Percentiles rank a stretch among this genome's conserved stretches.
Evolutionary conservation across 257 asterid species (phyloP).

Genomic region (Craterostigma plantagineum): DNA sequence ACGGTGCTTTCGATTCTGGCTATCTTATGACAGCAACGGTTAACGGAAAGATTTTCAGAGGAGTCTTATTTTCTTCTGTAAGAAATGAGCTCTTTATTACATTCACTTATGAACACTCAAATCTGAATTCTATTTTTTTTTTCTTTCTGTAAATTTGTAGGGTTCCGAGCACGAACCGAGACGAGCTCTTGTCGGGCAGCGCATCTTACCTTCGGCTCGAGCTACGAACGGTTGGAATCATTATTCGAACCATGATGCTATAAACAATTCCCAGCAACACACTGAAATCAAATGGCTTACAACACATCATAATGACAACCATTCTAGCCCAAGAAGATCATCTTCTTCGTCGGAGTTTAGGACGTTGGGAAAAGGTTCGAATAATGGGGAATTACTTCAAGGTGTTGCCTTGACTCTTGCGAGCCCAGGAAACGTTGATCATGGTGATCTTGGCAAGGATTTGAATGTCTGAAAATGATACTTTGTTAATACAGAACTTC

Average conservation of each 20-base stretch:
- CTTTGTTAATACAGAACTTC: too few relatives aligned
- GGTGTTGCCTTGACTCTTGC: constrained; percentile 71
- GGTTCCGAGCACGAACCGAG: too few relatives aligned
- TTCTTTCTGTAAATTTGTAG: too few relatives aligned
- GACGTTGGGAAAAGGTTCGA: too few relatives aligned
- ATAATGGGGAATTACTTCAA: constrained; percentile 45
- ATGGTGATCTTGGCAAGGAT: constrained; percentile 6
- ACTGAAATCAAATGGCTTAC: constrained; percentile 10
- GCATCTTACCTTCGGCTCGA: too few relatives aligned
- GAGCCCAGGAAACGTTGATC: constrained; percentile 55
- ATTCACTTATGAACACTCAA: too few relatives aligned
- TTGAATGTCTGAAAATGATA: too few relatives aligned
- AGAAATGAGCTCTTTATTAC: constrained; percentile 15
- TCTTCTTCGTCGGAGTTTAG: too few relatives aligned
- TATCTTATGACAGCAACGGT: constrained; percentile 83
- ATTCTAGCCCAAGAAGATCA: constrained; percentile 20
- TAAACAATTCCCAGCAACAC: constrained; percentile 23
- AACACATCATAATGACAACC: constrained; percentile 13
- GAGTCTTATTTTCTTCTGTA: constrained; percentile 80
- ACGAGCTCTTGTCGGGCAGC: too few relatives aligned
- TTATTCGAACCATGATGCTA: constrained; percentile 1
- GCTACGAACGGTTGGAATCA: too few relatives aligned
- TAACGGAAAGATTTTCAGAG: constrained; percentile 65
- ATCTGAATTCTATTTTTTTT: too few relatives aligned
- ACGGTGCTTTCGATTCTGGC: constrained; percentile 87